Base-by-base conservation (phyloP, 257 asterid genomes). In the Cynanchum wilfordii region DNA sequence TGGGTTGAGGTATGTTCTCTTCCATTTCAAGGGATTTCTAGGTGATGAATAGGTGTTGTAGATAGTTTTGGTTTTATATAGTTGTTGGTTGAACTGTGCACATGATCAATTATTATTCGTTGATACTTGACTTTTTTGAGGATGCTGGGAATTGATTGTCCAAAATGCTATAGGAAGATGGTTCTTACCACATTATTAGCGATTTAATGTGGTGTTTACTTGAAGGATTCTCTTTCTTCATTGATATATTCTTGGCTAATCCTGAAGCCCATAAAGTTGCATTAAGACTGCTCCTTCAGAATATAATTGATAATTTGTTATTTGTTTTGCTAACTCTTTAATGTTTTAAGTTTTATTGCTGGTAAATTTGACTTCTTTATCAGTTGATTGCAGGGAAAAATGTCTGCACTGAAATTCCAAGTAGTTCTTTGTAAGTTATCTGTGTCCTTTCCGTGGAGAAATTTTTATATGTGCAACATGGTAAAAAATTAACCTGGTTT, bases 341-440 rank as follows among this genome's bases (percentile, higher is more conserved):
- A n/a, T 54, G 20, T 25, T 1, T 22, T 38, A 33, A 67, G 44
- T 49, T 33, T 51, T 62, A 24, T 22, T 68, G 8, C 16, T 47
- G 73, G 79, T 87, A 71, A 82, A 72, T 76, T 81, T 82, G 71
- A n/a, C 59, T 80, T 24, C 70, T 72, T 22, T 77, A 29, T 82
- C 79, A 93, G 98, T 71, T 83, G 63, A 79, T 95, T 80, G 89
- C 92, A 78, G 98, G 89, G 72, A 84, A 78, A 66, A 82, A 81
- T 73, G 83, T 95, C 68, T 83, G 88, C 86, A 87, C 93, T 12
- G 96, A 95, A 77, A 77, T 92, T 73, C 99, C 98, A 44, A 83
- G 90, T 88, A 65, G 71, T 78, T 72, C 66, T 79, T 50, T 76
- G 98, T 93, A 82, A 87, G 97, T 86, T 74, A 69, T 66, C 59